Base-by-base conservation (phyloP, 495 filamentous ascomycete species). In the Xylaria nigripes region DNA sequence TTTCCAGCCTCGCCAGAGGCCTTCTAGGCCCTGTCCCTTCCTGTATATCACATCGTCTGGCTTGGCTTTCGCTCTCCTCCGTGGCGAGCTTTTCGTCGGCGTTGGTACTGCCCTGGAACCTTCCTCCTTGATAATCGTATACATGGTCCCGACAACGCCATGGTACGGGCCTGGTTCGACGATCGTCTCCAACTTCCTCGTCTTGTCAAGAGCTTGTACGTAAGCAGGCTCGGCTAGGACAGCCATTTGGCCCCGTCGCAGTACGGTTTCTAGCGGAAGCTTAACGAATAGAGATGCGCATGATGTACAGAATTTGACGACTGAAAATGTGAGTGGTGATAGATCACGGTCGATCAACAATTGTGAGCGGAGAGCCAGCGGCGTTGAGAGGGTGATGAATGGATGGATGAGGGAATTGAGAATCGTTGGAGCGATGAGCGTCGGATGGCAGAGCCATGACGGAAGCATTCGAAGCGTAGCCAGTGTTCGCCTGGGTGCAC, bases 1-100 rank as follows among this genome's bases (percentile, higher is more conserved):
- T 63, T 88, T 84, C 93, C 93, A 98, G 13, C 93, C 93, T 44
- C 93, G 78, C 77, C 89, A 95, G 13, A 98, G 73, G 0, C 94
- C 93, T 25, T 86, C 78, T 23, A 89, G 60, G 6, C 93, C 93
- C 61, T 95, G 90, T 13, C 90, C 90, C 55, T 82, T 81, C 23
- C 77, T 72, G 44, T 75, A 76, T 42, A 77, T 76, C 41, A 75
- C 72, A 51, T 75, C 69, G 7, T 65, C 62, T 18, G 64, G 61
- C 23, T 62, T 71, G 2, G 62, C 57, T 64, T 71, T 72, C 55
- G 54, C 57, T 48, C 63, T 70, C 53, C 55, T 70, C 15, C 48
- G 48, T 41, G 46, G 53, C 32, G 52, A 52, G 47, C 56, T 57
- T 45, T 71, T 61, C 18, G 61, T 55, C 4, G 73, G 64, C 50